Evolutionary conservation across 169 alveolate species (phyloP), one percentile per base, ranked within the genome.

Genomic region (Besnoitia besnoiti): DNA sequence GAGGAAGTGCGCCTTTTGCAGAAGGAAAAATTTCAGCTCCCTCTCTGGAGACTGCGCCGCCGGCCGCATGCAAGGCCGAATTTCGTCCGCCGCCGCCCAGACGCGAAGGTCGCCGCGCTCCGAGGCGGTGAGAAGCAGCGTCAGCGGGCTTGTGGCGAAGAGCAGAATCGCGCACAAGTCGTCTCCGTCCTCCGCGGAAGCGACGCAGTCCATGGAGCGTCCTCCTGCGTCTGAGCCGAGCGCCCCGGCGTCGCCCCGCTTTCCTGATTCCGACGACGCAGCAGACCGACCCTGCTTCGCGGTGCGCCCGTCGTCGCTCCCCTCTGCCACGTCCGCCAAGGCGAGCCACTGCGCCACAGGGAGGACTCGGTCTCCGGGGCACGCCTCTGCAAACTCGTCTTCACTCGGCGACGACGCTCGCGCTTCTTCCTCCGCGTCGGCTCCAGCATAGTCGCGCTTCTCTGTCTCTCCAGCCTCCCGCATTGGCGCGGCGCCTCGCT

Each of bases 111-210:
- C 46, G 40, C 80, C 80, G 14, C 39, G 3, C 46, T 5, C 42
- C 42, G 80, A 30, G 0, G 80, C 80, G 19, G 80, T 67, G n/a
- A 67, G 80, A 7, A 67, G 80, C 80, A 67, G 14, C 80, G 44
- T 30, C 80, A 67, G 44, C 46, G 80, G 80, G n/a, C n/a, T 35
- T n/a, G 80, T 35, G 14, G 80, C 42, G 39, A 67, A 30, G 47
- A 67, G 47, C 44, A 16, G 47, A 37, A 67, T 42, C n/a, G 44
- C 80, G 24, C 42, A 30, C 14, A 67, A 16, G 0, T 1, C 39
- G n/a, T 42, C 12, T 1, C n/a, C 76, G 76, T 24, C 10, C 76
- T 19, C 5, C 30, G 37, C 39, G n/a, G 14, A n/a, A n/a, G n/a
- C n/a, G n/a, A n/a, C n/a, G n/a, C n/a, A n/a, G n/a, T n/a, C n/a